Evolutionary conservation across 768 basidiomycete genomes (phyloP), one percentile per base, ranked within the genome.

Genomic region (Sporobolomyces phaffii): DNA sequence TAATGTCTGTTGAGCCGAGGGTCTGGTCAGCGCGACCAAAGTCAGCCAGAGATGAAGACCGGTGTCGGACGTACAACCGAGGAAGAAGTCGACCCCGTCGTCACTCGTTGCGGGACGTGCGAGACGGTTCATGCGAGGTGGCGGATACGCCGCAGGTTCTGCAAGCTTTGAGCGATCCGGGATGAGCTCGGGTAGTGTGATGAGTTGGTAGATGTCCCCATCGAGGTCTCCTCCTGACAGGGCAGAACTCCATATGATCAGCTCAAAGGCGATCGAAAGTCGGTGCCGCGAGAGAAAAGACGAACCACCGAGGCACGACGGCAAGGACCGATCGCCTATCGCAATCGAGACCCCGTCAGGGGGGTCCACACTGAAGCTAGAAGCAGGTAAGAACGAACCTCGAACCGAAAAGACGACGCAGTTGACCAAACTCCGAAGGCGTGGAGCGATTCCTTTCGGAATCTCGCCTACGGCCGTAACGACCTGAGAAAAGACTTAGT

Each of bases 401-500:
- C 48, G 44, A 20, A 43, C 26, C 0, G 64, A 62, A 29, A 71
- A 66, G 10, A 71, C 64, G 9, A 71, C 69, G 56, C 64, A 66
- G 57, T 71, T 71, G 14, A 26, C 18, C 14, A 54, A 26, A 9
- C 3, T 5, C 1, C 13, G 14, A 2, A 59, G n/a, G 9, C 48
- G 53, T 22, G 57, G 60, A 2, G 64, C 64, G 10, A 38, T 33
- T 17, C 34, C 43, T 15, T 41, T 15, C 11, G 41, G 44, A 17
- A 66, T 18, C 10, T 29, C 14, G 4, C 64, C 60, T 22, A 59
- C 66, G 22, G 66, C 66, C 5, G n/a, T 60, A 24, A 61, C 88
- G 87, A 74, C 82, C 81, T 14, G 29, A 14, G 24, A 31, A 6
- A 8, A 31, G 31, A 44, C 24, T 10, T 5, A 34, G 50, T 86